Percentiles rank a stretch among this genome's conserved stretches.
These are phyloP conservation scores for Acacia pycnantha DNA, from an alignment of 331 rosid genomes.

Conservation along the genomic window DNA sequence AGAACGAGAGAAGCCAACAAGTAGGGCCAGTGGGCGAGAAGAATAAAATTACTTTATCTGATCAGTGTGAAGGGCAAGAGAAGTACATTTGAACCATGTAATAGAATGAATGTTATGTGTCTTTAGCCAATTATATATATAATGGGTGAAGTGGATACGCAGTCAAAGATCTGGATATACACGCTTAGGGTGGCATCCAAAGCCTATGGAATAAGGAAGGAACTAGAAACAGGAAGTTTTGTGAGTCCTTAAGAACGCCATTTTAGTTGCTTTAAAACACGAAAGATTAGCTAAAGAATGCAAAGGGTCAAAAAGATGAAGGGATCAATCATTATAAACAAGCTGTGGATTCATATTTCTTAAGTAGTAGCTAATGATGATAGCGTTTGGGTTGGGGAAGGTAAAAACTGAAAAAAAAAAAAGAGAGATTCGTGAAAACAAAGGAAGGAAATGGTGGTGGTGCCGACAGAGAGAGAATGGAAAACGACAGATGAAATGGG, in stretches of 20 bases:
- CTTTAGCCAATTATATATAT: not conserved
- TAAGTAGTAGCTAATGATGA: not conserved
- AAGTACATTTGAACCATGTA: too few relatives aligned
- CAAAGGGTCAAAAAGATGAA: not conserved
- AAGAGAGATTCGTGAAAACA: not conserved
- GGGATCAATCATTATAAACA: not conserved
- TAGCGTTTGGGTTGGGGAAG: not conserved
- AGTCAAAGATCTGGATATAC: not conserved
- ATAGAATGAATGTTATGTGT: not conserved
- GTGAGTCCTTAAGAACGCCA: not conserved
- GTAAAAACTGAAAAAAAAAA: not conserved
- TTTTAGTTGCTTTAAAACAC: not conserved
- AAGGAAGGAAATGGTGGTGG: not conserved
- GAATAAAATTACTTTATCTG: not conserved
- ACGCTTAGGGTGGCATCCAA: not conserved
- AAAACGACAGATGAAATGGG: conserved; percentile 30
- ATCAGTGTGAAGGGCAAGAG: not conserved
- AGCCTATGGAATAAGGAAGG: not conserved
- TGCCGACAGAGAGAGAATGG: conserved; percentile 34
- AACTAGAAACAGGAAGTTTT: not conserved
- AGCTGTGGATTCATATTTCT: not conserved
- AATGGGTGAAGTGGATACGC: not conserved
- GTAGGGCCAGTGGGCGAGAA: too few relatives aligned
- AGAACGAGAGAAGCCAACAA: not conserved
- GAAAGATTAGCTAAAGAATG: not conserved